A percentile compares a stretch with the other conserved stretches of the same genome.
Evolutionary conservation across 1,139 yeast species (phyloP).

Genomic region (Yamadazyma membranifaciens): DNA sequence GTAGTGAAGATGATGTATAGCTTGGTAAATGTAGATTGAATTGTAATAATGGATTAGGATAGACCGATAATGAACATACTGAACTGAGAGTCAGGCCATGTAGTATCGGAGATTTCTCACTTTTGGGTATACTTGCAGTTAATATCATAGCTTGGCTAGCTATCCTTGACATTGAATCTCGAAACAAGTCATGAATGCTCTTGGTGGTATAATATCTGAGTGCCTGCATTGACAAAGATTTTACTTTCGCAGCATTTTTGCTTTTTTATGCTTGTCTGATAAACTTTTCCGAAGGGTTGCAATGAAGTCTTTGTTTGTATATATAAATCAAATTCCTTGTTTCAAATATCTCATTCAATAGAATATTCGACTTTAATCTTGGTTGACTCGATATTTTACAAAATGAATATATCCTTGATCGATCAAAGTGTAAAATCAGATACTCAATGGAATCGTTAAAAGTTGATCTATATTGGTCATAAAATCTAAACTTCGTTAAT

Average conservation of each 20-base stretch:
- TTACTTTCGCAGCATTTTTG: constrained; percentile 1
- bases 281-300: too few relatives aligned
- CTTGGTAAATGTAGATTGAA: constrained; percentile 85
- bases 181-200: constrained; percentile 20
- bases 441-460: too few relatives aligned
- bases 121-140: constrained; percentile 25
- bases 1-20: constrained; percentile 65
- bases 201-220: constrained; percentile 8
- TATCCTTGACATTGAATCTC: constrained; percentile 38
- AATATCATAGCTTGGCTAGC: constrained; percentile 46
- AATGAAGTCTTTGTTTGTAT: too few relatives aligned
- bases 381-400: too few relatives aligned
- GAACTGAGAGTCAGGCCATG: constrained; percentile 85
- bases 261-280: too few relatives aligned
- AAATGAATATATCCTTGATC: too few relatives aligned
- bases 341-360: too few relatives aligned
- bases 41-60: constrained; percentile 72
- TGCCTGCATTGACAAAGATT: not conserved
- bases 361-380: too few relatives aligned
- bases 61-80: constrained; percentile 71
- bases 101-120: constrained; percentile 19
- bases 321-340: too few relatives aligned
- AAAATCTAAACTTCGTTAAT: too few relatives aligned
- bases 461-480: too few relatives aligned
- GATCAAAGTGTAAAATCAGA: too few relatives aligned